Conservation (phyloP, 2,329 filamentous ascomycete genomes). For the Colletotrichum lupini region DNA sequence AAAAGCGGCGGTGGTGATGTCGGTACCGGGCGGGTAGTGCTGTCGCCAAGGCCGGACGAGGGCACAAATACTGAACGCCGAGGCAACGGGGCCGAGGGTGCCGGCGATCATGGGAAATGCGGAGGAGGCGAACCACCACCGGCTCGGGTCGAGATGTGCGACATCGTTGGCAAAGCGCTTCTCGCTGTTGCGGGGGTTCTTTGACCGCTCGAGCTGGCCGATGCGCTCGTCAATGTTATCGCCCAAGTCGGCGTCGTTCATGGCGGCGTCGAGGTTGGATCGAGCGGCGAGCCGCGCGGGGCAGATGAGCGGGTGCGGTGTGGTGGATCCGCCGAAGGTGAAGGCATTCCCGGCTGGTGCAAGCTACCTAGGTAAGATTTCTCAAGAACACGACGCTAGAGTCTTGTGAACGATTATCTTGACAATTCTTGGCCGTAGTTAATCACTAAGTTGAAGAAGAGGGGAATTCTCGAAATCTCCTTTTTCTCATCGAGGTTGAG, state of each 20-base stretch:
- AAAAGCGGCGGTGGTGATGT: constrained; percentile 60
- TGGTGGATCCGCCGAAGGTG: background rate
- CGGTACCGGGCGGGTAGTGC: constrained; percentile 57
- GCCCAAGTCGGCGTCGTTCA: constrained; percentile 55
- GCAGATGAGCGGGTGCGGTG: background rate
- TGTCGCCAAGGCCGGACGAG: constrained; percentile 85
- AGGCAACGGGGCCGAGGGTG: constrained; percentile 86
- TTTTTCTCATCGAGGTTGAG: background rate
- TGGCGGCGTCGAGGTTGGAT: constrained; percentile 38
- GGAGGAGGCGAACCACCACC: constrained; percentile 73
- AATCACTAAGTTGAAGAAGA: background rate
- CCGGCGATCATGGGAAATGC: constrained; percentile 84
- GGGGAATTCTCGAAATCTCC: background rate
- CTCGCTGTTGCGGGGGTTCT: constrained; percentile 34
- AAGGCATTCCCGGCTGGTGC: constrained; percentile 25
- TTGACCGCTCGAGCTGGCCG: constrained; percentile 41
- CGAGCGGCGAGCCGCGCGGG: background rate
- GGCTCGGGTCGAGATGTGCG: constrained; percentile 60
- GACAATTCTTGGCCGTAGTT: background rate
- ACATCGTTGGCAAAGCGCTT: constrained; percentile 50
- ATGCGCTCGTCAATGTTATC: constrained; percentile 50
- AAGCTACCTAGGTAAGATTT: background rate
- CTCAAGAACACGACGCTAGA: background rate
- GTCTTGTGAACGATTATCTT: background rate
- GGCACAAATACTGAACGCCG: constrained; percentile 87